Evolutionary conservation across 1,139 yeast species (phyloP), one percentile per base, ranked within the genome.

Genomic region (Lodderomyces margitis): DNA sequence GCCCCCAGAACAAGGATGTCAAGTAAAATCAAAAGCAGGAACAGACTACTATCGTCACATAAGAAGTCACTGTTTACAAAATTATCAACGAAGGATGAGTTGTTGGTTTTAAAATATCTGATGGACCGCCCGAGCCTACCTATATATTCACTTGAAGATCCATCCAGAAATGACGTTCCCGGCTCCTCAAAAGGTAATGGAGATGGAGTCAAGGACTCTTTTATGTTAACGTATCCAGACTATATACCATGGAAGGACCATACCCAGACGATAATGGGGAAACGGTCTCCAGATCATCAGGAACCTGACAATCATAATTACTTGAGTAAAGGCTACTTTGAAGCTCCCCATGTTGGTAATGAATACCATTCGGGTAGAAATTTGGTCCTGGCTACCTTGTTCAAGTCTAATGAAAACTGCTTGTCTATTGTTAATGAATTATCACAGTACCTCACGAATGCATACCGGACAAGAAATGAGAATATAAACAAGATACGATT

Each of bases 231-330:
- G 2, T 84, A 75, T 54, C 96, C 96, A 1, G 96, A 88, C 61
- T 87, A 81, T 58, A 69, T 69, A 43, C 87, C 94, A 0, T 88
- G 96, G 96, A 66, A 70, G 41, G 91, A 84, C 53, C 75, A 76
- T 9, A 56, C 75, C 4, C 74, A 72, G 31, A 80, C 83, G 42
- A 64, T 73, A 0, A 66, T 50, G 52, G 54, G 51, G 3, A 47
- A 54, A 41, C 33, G 17, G 14, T 14, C 5, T 6, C 15, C 24
- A 7, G 15, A 32, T 19, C 24, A 31, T 11, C 34, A 14, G 5
- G 28, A 35, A 10, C 3, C 7, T 1, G 51, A 48, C 17, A 69
- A 64, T 30, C 52, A 67, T 1, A 53, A 66, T 10, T 67, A 57
- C 47, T 56, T 71, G 37, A 70, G 64, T 44, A 72, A 70, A 45